phyloP scores from a whole-genome alignment of 257 asterid species.

The Solanum virginianum region DNA sequence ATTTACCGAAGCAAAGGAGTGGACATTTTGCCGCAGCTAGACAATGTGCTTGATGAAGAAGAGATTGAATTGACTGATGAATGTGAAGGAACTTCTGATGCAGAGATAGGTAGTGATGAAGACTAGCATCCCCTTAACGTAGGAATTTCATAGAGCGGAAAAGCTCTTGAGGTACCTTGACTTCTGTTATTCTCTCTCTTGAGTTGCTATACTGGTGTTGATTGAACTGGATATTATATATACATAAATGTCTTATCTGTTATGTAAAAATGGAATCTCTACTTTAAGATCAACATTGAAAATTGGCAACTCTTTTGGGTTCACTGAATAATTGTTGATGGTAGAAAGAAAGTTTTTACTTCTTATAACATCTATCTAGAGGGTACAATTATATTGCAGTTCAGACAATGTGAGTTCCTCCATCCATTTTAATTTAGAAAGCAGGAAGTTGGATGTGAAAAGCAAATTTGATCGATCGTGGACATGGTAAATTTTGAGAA shows the following conservation, averaged over 20 bases:
- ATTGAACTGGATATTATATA: not conserved
- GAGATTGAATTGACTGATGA: not conserved
- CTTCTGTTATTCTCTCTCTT: not conserved
- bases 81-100: conserved; percentile 31
- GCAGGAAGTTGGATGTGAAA: not conserved
- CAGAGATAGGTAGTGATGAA: conserved; percentile 34
- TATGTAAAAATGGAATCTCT: not conserved
- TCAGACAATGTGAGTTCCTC: not conserved
- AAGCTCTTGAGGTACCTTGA: not conserved
- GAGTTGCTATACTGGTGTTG: not conserved
- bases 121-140: conserved; percentile 11
- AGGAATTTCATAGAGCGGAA: not conserved
- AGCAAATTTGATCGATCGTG: not conserved
- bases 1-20: conserved; percentile 56
- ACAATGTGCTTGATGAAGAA: conserved; percentile 23
- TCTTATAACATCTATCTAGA: not conserved
- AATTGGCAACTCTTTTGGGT: not conserved
- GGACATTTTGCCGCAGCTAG: conserved; percentile 41
- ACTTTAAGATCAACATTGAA: not conserved
- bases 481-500: not conserved
- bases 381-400: not conserved
- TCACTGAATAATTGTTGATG: not conserved
- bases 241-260: not conserved
- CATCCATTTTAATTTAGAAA: not conserved
- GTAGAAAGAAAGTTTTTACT: not conserved